Percentiles rank a stretch among this genome's conserved stretches.
Evolutionary conservation across 164 flowering plant genomes (phyloP).

Genomic region (Brasenia schreberi): DNA sequence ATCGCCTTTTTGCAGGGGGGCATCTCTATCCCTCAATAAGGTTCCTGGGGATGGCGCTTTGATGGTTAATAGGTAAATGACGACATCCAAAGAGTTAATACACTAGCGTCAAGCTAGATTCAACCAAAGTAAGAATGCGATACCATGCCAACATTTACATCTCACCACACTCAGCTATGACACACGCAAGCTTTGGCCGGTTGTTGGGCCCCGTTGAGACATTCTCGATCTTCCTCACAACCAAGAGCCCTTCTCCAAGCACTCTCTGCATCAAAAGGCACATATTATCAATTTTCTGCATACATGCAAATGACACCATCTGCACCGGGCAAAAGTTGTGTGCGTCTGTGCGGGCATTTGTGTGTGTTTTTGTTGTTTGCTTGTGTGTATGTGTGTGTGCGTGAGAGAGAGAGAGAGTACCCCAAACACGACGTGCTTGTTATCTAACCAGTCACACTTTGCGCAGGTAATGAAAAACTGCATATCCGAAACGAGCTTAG

Average conservation of each 20-base stretch:
- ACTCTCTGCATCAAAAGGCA: constrained; percentile 48
- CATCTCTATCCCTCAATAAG: no score
- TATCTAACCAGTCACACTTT: constrained; percentile 97
- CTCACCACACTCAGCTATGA: constrained; percentile 92
- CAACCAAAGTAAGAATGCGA: background rate
- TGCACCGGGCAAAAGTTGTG: no score
- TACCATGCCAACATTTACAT: constrained; percentile 30
- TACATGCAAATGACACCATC: no score
- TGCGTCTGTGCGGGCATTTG: no score
- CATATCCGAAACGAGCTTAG: background rate
- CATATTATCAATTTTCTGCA: background rate
- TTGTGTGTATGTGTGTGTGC: no score
- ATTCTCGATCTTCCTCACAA: constrained; percentile 89
- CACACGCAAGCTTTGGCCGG: constrained; percentile 78
- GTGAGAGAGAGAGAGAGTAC: constrained; percentile 14
- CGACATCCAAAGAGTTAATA: background rate
- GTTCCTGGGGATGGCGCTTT: no score
- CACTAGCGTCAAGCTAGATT: background rate
- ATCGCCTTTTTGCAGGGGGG: no score
- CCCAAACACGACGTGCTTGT: constrained; percentile 98
- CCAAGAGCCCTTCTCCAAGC: constrained; percentile 92
- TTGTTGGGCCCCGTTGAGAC: constrained; percentile 93
- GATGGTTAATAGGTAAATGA: background rate
- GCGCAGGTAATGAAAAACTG: constrained; percentile 37
- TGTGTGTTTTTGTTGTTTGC: no score